These are phyloP conservation scores for Dillenia turbinata DNA, from an alignment of 164 flowering plant species.

Conservation along the genomic window DNA sequence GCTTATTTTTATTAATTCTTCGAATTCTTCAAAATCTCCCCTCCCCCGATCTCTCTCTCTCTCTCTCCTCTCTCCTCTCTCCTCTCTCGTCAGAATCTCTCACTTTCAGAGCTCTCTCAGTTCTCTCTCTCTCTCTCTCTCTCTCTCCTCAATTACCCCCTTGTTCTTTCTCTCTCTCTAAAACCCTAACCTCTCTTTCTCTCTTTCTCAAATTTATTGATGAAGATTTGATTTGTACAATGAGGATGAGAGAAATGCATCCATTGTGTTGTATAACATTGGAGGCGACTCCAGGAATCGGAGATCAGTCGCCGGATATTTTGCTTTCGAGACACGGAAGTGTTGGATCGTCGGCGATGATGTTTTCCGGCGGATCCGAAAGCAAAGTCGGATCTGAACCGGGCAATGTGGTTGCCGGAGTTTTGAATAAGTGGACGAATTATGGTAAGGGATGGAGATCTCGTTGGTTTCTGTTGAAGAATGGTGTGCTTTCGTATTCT, in stretches of 20 bases:
- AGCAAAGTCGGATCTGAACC: conserved; percentile 22
- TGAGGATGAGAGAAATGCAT: conserved; percentile 85
- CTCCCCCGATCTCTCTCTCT: conserved; percentile 2
- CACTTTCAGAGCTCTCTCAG: conserved; percentile 31
- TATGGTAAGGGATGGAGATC: conserved; percentile 96
- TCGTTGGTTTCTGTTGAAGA: conserved; percentile 68
- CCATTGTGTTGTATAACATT: conserved; percentile 81
- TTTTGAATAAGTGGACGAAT: conserved; percentile 90
- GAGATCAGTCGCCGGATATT: conserved; percentile 35
- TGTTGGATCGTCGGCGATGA: conserved; percentile 18
- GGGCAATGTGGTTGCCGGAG: conserved; percentile 60
- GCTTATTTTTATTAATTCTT: too few relatives aligned
- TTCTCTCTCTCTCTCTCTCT: conserved; percentile 1
- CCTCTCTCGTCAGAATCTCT: conserved; percentile 5
- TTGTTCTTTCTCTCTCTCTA: conserved; percentile 1
- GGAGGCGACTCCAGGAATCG: conserved; percentile 40
- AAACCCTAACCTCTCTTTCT: neutral
- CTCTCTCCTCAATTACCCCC: conserved; percentile 1
- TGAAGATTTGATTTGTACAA: conserved; percentile 21
- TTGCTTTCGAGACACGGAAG: conserved; percentile 13
- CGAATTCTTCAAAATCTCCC: neutral
- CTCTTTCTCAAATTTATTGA: conserved; percentile 5
- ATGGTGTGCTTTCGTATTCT: conserved; percentile 75
- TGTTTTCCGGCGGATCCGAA: conserved; percentile 41
- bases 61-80: neutral